These are phyloP conservation scores for Pichia scutulata DNA, from an alignment of 805 yeast genomes.

Conservation along the genomic window DNA sequence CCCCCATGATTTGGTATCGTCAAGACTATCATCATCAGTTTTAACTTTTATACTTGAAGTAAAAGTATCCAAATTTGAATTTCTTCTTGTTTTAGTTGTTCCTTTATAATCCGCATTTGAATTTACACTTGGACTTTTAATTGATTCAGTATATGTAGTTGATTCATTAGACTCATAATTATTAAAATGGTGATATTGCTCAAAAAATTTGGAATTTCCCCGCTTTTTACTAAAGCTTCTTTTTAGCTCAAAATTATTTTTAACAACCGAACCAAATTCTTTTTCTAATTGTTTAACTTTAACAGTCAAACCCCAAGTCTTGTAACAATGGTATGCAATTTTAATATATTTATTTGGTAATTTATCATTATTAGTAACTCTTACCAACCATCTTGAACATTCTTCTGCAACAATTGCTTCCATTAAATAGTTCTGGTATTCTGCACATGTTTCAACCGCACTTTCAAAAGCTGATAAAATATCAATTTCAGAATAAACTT, in stretches of 20 bases:
- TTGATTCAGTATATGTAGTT: neutral
- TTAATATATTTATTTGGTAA: conserved; percentile 32
- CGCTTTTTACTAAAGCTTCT: neutral
- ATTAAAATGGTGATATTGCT: neutral
- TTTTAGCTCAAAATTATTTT: conserved; percentile 6
- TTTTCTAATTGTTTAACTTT: conserved; percentile 22
- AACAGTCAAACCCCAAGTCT: conserved; percentile 23
- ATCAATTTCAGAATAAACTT: conserved; percentile 26
- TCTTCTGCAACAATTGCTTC: conserved; percentile 34
- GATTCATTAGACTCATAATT: neutral
- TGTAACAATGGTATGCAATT: conserved; percentile 31
- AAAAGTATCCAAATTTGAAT: neutral
- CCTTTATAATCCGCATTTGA: neutral
- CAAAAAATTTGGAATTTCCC: neutral
- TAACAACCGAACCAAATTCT: conserved; percentile 25
- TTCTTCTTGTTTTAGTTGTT: neutral
- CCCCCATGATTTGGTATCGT: neutral
- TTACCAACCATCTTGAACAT: conserved; percentile 35
- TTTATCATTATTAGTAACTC: conserved; percentile 19
- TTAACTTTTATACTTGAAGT: neutral
- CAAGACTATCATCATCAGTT: neutral
- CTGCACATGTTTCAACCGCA: conserved; percentile 34
- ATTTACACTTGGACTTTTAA: neutral
- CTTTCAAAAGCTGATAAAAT: conserved; percentile 38
- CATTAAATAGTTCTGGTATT: conserved; percentile 29